phyloP scores from a whole-genome alignment of 2,329 filamentous ascomycete genomes.

The Monosporascus sp. region DNA sequence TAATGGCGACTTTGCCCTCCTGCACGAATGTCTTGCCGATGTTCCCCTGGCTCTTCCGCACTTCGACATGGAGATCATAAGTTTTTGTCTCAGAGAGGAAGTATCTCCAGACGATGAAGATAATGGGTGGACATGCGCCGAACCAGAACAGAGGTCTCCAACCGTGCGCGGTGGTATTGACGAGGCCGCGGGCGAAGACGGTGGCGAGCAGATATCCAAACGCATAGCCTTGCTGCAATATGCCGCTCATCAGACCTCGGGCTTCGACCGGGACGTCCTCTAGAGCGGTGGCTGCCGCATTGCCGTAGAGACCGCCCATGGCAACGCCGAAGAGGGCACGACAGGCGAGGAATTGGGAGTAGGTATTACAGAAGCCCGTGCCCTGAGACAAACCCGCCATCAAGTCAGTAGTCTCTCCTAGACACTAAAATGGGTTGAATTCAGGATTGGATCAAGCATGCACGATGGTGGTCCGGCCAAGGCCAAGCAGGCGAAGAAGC shows the following conservation, averaged over 20 bases:
- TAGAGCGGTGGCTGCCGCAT: conserved; percentile 71
- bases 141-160: conserved; percentile 93
- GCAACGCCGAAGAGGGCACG: conserved; percentile 72
- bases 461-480: neutral
- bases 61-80: conserved; percentile 60
- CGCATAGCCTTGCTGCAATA: conserved; percentile 69
- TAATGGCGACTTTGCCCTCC: conserved; percentile 74
- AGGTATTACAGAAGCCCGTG: conserved; percentile 65
- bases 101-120: conserved; percentile 76
- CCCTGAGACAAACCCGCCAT: conserved; percentile 28
- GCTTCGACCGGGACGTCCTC: conserved; percentile 66
- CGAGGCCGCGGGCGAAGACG: conserved; percentile 59
- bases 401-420: neutral
- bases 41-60: conserved; percentile 52
- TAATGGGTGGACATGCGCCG: conserved; percentile 69
- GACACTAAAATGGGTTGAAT: neutral
- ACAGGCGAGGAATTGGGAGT: conserved; percentile 67
- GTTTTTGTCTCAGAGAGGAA: conserved; percentile 73
- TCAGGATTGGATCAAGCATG: neutral
- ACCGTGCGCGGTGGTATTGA: conserved; percentile 69
- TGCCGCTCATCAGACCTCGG: conserved; percentile 69
- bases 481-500: neutral
- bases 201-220: conserved; percentile 59
- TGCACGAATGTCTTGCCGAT: conserved; percentile 63
- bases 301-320: conserved; percentile 78